Evolutionary conservation across 768 basidiomycete species (phyloP).

Genomic region (Mycena leptocephala): DNA sequence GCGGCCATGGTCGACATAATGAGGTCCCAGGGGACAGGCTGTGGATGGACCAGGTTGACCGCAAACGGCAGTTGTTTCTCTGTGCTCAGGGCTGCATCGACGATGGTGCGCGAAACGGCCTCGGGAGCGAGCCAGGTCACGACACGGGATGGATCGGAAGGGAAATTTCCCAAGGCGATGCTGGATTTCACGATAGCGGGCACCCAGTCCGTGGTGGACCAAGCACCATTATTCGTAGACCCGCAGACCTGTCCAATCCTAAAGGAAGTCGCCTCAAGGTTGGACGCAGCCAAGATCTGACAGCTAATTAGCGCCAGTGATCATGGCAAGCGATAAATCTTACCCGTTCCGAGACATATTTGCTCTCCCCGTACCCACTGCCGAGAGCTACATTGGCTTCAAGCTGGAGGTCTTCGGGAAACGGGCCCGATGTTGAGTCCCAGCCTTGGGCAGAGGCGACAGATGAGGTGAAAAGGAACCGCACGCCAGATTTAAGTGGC

Average conservation of each 20-base stretch:
- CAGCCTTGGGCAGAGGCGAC: slow-evolving; percentile 35
- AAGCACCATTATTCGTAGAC: slow-evolving; percentile 43
- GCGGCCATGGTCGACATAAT: no score
- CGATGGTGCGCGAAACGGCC: slow-evolving; percentile 48
- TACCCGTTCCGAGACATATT: slow-evolving; percentile 54
- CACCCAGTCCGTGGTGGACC: slow-evolving; percentile 51
- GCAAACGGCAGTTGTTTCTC: no score
- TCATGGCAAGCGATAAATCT: background rate
- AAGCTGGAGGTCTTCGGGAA: slow-evolving; percentile 52
- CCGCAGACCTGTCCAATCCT: slow-evolving; percentile 43
- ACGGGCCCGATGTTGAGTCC: slow-evolving; percentile 44
- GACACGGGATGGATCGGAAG: slow-evolving; percentile 31
- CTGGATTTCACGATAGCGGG: slow-evolving; percentile 45
- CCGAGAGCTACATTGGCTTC: slow-evolving; percentile 47
- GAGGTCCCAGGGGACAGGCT: no score
- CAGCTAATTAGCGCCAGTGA: slow-evolving; percentile 34
- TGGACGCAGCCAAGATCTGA: slow-evolving; percentile 50
- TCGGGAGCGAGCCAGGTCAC: slow-evolving; percentile 57
- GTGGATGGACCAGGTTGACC: no score
- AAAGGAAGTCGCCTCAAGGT: slow-evolving; percentile 49
- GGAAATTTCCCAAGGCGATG: slow-evolving; percentile 29
- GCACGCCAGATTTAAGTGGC: slow-evolving; percentile 3
- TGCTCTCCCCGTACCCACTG: slow-evolving; percentile 51
- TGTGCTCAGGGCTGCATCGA: no score
- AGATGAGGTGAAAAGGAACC: slow-evolving; percentile 47